Conservation (phyloP, 2,329 filamentous ascomycete genomes). For the Colletotrichum zoysiae region DNA sequence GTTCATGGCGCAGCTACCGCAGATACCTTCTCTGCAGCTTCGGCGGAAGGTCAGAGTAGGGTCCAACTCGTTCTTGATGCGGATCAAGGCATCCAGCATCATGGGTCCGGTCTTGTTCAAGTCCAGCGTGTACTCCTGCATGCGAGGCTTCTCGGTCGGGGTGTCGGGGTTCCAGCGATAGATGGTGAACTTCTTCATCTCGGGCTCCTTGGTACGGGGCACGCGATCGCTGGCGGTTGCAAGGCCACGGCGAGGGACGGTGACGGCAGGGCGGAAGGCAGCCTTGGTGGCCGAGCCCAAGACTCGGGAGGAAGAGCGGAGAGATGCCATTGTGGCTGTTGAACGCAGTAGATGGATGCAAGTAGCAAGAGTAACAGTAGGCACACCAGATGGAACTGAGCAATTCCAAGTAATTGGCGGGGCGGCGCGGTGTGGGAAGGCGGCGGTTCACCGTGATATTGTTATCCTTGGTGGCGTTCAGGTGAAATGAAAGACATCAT, state of each 20-base stretch:
- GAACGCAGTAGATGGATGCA: slow-evolving; percentile 11
- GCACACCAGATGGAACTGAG: slow-evolving; percentile 5
- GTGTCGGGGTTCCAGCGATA: slow-evolving; percentile 98
- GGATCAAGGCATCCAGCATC: slow-evolving; percentile 95
- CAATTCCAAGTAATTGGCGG: slow-evolving; percentile 17
- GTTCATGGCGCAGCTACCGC: slow-evolving; percentile 99
- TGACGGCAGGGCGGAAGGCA: slow-evolving; percentile 56
- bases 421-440: slow-evolving; percentile 27
- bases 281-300: slow-evolving; percentile 60
- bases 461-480: slow-evolving; percentile 35
- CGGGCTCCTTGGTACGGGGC: slow-evolving; percentile 72
- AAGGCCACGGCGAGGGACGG: slow-evolving; percentile 61
- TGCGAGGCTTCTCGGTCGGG: slow-evolving; percentile 90
- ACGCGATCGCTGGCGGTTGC: slow-evolving; percentile 67
- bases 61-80: slow-evolving; percentile 99
- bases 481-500: slow-evolving; percentile 33
- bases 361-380: slow-evolving; percentile 5
- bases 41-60: slow-evolving; percentile 95
- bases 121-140: slow-evolving; percentile 96
- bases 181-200: slow-evolving; percentile 95
- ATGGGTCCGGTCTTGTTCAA: slow-evolving; percentile 99
- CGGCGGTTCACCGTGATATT: slow-evolving; percentile 23
- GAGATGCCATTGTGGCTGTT: slow-evolving; percentile 66
- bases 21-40: slow-evolving; percentile 98
- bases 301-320: slow-evolving; percentile 69